These are phyloP conservation scores for Diaporthe australafricana DNA, from an alignment of 2,329 filamentous ascomycete species.

Conservation along the genomic window DNA sequence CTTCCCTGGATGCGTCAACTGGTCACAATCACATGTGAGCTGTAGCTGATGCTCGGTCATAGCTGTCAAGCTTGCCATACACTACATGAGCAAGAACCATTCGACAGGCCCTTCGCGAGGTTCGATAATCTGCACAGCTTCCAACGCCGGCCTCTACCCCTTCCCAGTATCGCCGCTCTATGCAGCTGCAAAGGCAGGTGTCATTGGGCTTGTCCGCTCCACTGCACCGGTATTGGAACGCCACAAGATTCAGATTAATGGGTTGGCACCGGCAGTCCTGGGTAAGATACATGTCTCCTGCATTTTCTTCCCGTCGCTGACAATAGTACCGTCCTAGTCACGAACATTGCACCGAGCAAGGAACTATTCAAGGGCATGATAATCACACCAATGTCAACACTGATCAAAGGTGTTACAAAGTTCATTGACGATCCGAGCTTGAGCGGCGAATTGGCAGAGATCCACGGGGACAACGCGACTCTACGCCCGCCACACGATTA, in stretches of 20 bases:
- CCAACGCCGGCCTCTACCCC: slow-evolving; percentile 63
- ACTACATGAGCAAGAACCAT: slow-evolving; percentile 58
- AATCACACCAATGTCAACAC: slow-evolving; percentile 62
- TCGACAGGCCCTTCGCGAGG: slow-evolving; percentile 48
- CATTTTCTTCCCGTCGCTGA: neutral
- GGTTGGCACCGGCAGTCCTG: slow-evolving; percentile 60
- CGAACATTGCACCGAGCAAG: slow-evolving; percentile 57
- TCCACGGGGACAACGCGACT: slow-evolving; percentile 62
- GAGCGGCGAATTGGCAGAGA: slow-evolving; percentile 61
- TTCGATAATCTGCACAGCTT: slow-evolving; percentile 63
- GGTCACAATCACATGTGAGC: too few species aligned
- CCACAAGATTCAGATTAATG: slow-evolving; percentile 62
- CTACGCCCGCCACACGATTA: slow-evolving; percentile 56
- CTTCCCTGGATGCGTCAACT: fast-evolving
- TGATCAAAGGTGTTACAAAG: slow-evolving; percentile 55
- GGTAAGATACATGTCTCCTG: slow-evolving; percentile 49
- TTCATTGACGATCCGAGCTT: slow-evolving; percentile 53
- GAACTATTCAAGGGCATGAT: slow-evolving; percentile 60
- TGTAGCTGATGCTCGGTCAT: neutral
- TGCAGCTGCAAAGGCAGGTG: slow-evolving; percentile 58
- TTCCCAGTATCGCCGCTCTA: slow-evolving; percentile 64
- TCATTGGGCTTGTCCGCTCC: slow-evolving; percentile 63
- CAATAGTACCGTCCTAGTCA: slow-evolving; percentile 47
- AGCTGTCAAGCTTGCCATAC: slow-evolving; percentile 61
- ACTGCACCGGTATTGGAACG: slow-evolving; percentile 52